phyloP scores from a whole-genome alignment of 2,329 filamentous ascomycete genomes.

The Fusarium tanahbumbuense region DNA sequence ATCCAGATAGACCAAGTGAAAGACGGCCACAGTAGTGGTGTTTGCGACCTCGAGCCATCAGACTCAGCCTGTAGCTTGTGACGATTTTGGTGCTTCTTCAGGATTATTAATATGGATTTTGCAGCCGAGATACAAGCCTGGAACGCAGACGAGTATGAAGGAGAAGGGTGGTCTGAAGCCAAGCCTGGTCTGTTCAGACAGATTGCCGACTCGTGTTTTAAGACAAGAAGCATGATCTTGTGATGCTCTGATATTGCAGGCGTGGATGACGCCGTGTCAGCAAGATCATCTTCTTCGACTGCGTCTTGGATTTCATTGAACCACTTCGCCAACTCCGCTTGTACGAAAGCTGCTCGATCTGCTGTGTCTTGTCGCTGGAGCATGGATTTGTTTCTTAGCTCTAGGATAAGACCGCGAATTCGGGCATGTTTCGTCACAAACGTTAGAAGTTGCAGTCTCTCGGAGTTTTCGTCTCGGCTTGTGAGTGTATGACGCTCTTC shows the following conservation, averaged over 20 bases:
- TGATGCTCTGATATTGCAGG: constrained; percentile 51
- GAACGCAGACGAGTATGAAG: constrained; percentile 60
- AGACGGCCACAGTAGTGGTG: constrained; percentile 60
- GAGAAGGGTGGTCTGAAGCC: constrained; percentile 56
- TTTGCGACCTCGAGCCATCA: constrained; percentile 12
- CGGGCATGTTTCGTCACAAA: constrained; percentile 60
- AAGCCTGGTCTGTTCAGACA: constrained; percentile 63
- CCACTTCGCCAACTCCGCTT: constrained; percentile 63
- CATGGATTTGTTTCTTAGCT: constrained; percentile 65
- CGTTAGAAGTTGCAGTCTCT: constrained; percentile 52
- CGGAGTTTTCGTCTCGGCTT: constrained; percentile 28
- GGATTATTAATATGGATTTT: constrained; percentile 57
- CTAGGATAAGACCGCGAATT: constrained; percentile 63
- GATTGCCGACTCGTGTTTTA: constrained; percentile 63
- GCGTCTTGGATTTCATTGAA: constrained; percentile 65
- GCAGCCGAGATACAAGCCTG: constrained; percentile 64
- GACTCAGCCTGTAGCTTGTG: constrained; percentile 25
- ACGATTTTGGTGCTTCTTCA: constrained; percentile 48
- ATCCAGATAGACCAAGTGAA: constrained; percentile 67
- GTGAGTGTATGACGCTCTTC: constrained; percentile 56
- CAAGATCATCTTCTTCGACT: constrained; percentile 53
- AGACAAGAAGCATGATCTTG: constrained; percentile 55
- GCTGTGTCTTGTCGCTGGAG: constrained; percentile 57
- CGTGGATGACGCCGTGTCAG: neutral
- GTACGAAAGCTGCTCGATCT: constrained; percentile 58